Conservation (phyloP, 2,329 filamentous ascomycete genomes). For the Didymella glomerata region DNA sequence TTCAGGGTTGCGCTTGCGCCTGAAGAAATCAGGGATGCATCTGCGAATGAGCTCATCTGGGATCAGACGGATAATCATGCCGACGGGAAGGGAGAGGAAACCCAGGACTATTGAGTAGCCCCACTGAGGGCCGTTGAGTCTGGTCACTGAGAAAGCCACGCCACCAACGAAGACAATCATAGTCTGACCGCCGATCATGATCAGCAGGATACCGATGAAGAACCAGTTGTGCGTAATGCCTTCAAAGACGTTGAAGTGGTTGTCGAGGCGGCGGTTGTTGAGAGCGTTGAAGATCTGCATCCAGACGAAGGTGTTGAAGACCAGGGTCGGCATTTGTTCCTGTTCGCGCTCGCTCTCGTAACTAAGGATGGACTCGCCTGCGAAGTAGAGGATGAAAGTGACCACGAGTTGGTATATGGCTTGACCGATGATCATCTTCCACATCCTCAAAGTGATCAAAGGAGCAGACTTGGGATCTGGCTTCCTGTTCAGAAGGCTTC, state of each 20-base stretch:
- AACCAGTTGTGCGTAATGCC: constrained; percentile 85
- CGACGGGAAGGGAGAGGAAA: constrained; percentile 83
- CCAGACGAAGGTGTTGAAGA: constrained; percentile 99
- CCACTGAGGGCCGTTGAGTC: constrained; percentile 80
- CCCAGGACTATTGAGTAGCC: constrained; percentile 85
- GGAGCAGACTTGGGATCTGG: constrained; percentile 77
- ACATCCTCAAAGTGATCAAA: constrained; percentile 86
- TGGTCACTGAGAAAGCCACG: constrained; percentile 76
- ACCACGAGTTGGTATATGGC: constrained; percentile 84
- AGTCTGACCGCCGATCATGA: constrained; percentile 90
- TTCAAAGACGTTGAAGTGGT: constrained; percentile 95
- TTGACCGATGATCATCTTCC: constrained; percentile 99
- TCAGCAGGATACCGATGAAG: constrained; percentile 82
- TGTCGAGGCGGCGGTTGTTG: constrained; percentile 95
- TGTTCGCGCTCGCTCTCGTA: constrained; percentile 59
- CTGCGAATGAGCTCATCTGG: constrained; percentile 72
- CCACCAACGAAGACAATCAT: constrained; percentile 91
- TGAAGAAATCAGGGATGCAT: constrained; percentile 54
- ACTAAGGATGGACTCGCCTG: constrained; percentile 67
- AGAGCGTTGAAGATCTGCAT: constrained; percentile 99
- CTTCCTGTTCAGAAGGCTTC: constrained; percentile 80
- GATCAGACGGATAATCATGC: constrained; percentile 79
- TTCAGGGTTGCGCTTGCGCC: constrained; percentile 53
- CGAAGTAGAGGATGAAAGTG: constrained; percentile 86
- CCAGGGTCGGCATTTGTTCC: constrained; percentile 73